Conservation (phyloP, 2,329 filamentous ascomycete species). For the Leptographium lundbergii region DNA sequence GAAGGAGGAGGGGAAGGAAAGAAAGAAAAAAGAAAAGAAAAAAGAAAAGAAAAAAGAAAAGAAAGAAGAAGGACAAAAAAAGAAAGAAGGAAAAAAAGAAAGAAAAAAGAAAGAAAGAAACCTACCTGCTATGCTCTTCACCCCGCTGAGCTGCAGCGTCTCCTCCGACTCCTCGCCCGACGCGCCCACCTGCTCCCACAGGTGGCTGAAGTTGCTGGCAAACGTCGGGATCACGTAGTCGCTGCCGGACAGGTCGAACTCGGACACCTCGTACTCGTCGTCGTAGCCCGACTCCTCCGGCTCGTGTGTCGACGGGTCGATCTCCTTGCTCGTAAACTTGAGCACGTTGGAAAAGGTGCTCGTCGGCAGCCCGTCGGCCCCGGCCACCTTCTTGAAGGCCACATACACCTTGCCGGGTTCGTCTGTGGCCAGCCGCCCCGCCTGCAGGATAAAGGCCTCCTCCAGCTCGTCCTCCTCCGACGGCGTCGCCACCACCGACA, state of each 20-base stretch:
- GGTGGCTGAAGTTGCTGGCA: conserved; percentile 85
- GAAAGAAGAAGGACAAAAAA: neutral
- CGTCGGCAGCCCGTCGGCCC: conserved; percentile 63
- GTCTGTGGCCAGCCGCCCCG: conserved; percentile 68
- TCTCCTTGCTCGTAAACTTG: conserved; percentile 96
- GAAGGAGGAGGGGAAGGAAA: too few species aligned
- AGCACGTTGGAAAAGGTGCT: conserved; percentile 82
- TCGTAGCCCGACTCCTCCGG: conserved; percentile 89
- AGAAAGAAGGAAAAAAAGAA: neutral
- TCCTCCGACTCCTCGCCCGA: conserved; percentile 81
- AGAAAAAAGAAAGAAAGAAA: conserved; percentile 11
- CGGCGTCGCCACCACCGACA: conserved; percentile 70
- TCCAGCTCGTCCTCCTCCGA: conserved; percentile 71
- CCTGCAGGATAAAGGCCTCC: conserved; percentile 89
- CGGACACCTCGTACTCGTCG: conserved; percentile 93
- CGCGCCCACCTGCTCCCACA: conserved; percentile 91
- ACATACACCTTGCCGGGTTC: conserved; percentile 91
- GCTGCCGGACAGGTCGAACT: conserved; percentile 79
- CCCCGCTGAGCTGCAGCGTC: conserved; percentile 73
- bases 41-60: neutral
- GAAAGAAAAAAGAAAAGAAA: neutral
- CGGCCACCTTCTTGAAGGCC: conserved; percentile 74
- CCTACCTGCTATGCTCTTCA: conserved; percentile 87
- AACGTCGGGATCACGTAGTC: conserved; percentile 93
- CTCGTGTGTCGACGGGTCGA: conserved; percentile 86